Base-by-base conservation (phyloP, 2,329 filamentous ascomycete species). In the Geoglossum cookeanum region DNA sequence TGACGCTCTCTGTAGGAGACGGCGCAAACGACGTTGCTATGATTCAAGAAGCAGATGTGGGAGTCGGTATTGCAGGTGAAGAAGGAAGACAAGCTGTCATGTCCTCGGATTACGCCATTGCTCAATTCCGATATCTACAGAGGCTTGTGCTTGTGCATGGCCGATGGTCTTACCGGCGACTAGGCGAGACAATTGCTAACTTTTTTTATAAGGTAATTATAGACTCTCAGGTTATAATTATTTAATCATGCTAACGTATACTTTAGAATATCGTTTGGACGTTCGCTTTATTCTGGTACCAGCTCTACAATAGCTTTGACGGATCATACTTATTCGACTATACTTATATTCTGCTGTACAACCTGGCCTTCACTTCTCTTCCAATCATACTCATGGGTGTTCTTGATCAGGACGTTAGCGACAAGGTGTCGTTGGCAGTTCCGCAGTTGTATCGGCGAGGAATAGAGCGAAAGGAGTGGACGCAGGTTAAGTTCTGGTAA, bases 1-100 rank as follows among this genome's bases (percentile, higher is more conserved):
- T 98, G 82, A 96, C 92, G 0, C 77, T 96, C 35, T 90, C 89
- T 0, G 86, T 96, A 59, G 90, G 90, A 60, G 90, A 96, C 65
- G 90, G 90, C 66, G 90, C 90, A 66, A 96, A 96, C 68, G 90
- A 96, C 69, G 88, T 96, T 60, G 89, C 90, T 63, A 96, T 96
- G 90, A 96, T 96, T 64, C 90, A 96, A 70, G 89, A 95, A 70
- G 90, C 90, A 15, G 87, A 96, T 68, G 87, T 96, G n/a, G 90
- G 90, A 68, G 89, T 96, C 48, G 90, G 90, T 70, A 95, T 96
- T 68, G 89, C 88, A 60, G 90, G 90, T 71, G 85, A 91, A 62
- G 90, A 95, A 75, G 89, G 89, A 63, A 79, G 90, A 63, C 88
- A 94, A 70, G 90, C 90, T 39, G 89, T 87, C 65, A 96, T 96